Evolutionary conservation across 2,329 filamentous ascomycete species (phyloP).

Genomic region (Diaporthe velutina): DNA sequence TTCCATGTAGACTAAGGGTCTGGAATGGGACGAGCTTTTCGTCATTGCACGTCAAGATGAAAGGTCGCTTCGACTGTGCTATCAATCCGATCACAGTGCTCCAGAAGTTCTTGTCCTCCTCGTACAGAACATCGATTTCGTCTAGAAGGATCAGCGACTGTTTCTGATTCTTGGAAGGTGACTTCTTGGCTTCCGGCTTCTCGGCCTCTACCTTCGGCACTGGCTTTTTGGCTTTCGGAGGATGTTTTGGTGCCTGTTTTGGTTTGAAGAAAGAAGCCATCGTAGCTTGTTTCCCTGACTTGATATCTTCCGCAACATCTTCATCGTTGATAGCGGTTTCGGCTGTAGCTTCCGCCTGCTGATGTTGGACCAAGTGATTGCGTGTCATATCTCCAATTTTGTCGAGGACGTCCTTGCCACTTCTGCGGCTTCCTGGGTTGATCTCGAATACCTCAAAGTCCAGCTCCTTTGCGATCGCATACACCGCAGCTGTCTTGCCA

Average conservation of each 20-base stretch:
- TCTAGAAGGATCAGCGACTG: constrained; percentile 95
- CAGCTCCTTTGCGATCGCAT: constrained; percentile 91
- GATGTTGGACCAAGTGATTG: constrained; percentile 84
- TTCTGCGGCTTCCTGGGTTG: constrained; percentile 84
- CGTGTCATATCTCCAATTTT: constrained; percentile 96
- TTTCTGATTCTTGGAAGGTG: constrained; percentile 73
- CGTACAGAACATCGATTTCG: constrained; percentile 93
- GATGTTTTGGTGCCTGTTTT: constrained; percentile 52
- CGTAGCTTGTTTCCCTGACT: constrained; percentile 80
- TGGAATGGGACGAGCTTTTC: constrained; percentile 84
- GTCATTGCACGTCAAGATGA: constrained; percentile 95
- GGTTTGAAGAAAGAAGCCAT: constrained; percentile 86
- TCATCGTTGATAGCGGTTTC: constrained; percentile 54
- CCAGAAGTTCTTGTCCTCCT: constrained; percentile 98
- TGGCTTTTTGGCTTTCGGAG: constrained; percentile 47
- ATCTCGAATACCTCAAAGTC: constrained; percentile 97
- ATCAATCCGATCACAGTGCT: constrained; percentile 82
- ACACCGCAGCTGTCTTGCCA: constrained; percentile 93
- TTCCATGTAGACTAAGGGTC: constrained; percentile 83
- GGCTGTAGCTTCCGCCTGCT: constrained; percentile 50
- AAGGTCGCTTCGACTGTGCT: constrained; percentile 86
- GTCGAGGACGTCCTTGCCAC: constrained; percentile 90
- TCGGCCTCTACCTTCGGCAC: constrained; percentile 47
- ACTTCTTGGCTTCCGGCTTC: constrained; percentile 47
- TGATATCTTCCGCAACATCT: constrained; percentile 68